These are phyloP conservation scores for Henckelia pumila DNA, from an alignment of 257 asterid genomes.

Conservation along the genomic window DNA sequence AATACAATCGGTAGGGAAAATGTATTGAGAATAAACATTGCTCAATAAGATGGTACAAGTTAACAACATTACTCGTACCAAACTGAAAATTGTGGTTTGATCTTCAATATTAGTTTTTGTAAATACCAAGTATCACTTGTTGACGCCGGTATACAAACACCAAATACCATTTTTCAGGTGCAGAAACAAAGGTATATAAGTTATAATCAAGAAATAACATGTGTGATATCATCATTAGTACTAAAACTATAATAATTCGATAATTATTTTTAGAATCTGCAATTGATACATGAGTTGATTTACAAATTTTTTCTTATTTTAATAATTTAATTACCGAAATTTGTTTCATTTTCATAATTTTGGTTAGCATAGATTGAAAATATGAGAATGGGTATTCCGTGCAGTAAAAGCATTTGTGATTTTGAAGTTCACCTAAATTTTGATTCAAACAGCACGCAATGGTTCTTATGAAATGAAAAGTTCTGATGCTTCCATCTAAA, in stretches of 20 bases:
- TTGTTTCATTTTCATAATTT: too few species aligned
- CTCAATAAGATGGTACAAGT: not conserved
- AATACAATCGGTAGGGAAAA: slow-evolving; percentile 21
- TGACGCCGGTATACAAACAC: not conserved
- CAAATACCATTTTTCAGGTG: not conserved
- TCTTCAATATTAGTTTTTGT: not conserved
- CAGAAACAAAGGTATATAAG: not conserved
- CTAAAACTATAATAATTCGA: too few species aligned
- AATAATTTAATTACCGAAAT: too few species aligned
- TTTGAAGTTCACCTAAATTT: too few species aligned
- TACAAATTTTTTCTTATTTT: too few species aligned
- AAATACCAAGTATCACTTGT: not conserved
- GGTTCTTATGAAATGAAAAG: not conserved
- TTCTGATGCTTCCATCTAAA: too few species aligned
- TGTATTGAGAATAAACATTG: not conserved
- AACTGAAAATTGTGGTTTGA: not conserved
- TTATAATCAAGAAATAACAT: not conserved
- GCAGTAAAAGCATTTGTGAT: not conserved
- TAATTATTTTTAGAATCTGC: too few species aligned
- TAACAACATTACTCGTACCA: not conserved
- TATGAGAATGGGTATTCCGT: too few species aligned
- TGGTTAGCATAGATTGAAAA: not conserved
- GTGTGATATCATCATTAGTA: not conserved
- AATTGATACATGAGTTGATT: not conserved
- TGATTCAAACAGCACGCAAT: not conserved